Evolutionary conservation across 371 early-diverging fungal species (phyloP).

Genomic region (Enterospora canceri): DNA sequence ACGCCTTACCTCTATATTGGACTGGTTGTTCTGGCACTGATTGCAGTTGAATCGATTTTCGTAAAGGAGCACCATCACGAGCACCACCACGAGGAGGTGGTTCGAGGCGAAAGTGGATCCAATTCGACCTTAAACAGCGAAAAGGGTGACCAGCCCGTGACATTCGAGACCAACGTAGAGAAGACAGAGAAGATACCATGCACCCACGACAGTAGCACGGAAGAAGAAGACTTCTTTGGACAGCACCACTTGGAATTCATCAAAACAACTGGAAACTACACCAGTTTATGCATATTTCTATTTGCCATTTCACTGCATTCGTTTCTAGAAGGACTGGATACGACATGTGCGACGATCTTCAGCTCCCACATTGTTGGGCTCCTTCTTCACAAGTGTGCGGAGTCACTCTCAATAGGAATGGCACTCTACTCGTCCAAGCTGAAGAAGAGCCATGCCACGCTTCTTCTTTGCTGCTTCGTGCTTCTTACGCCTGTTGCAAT

Average conservation of each 20-base stretch:
- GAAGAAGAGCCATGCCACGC: constrained; percentile 1
- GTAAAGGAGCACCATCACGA: background rate
- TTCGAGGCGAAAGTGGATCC: background rate
- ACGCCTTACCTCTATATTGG: background rate
- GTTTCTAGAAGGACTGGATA: constrained; percentile 56
- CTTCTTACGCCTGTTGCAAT: constrained; percentile 55
- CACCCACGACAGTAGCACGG: background rate
- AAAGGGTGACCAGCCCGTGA: background rate
- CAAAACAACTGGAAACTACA: background rate
- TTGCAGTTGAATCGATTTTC: background rate
- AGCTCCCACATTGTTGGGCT: constrained; percentile 44
- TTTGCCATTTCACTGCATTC: constrained; percentile 55
- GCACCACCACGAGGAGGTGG: background rate
- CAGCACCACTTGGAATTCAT: background rate
- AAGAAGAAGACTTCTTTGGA: background rate
- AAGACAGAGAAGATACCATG: background rate
- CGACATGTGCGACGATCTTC: constrained; percentile 26
- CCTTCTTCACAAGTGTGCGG: constrained; percentile 54
- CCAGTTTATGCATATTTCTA: constrained; percentile 40
- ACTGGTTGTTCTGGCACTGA: background rate
- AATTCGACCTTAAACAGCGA: background rate
- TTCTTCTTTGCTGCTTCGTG: constrained; percentile 48
- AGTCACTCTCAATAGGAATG: constrained; percentile 56
- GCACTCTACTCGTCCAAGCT: constrained; percentile 45
- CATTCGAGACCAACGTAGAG: background rate